phyloP scores from a whole-genome alignment of 768 basidiomycete species.

The Leucogyrophana mollusca region DNA sequence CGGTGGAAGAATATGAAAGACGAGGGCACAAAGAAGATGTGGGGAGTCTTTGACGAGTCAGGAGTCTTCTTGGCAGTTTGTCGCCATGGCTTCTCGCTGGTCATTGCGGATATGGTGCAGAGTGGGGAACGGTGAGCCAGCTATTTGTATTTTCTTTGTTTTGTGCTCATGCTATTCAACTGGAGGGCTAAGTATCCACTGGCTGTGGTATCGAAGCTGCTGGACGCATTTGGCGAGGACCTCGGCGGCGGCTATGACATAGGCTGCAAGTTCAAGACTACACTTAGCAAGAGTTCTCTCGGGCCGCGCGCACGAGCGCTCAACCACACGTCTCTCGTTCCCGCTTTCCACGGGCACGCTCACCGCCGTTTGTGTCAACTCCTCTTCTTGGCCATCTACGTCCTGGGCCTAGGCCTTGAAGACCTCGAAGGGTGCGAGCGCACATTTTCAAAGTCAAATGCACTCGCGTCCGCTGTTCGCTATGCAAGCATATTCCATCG shows the following conservation, averaged over 20 bases:
- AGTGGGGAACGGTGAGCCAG: conserved; percentile 14
- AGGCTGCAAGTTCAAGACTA: conserved; percentile 15
- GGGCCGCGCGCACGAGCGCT: conserved; percentile 3
- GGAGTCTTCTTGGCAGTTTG: conserved; percentile 23
- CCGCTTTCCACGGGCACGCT: conserved; percentile 25
- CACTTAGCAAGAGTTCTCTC: conserved; percentile 10
- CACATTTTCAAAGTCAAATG: conserved; percentile 18
- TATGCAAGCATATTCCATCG: conserved; percentile 18
- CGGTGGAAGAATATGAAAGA: conserved; percentile 15
- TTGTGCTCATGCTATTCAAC: no score
- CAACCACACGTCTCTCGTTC: no score
- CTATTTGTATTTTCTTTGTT: no score
- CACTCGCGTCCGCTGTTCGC: conserved; percentile 7
- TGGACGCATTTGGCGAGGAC: conserved; percentile 8
- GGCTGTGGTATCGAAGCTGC: conserved; percentile 7
- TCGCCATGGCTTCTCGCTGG: conserved; percentile 18
- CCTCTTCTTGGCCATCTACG: conserved; percentile 11
- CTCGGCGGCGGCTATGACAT: conserved; percentile 26
- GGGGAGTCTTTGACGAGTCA: conserved; percentile 18
- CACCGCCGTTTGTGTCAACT: no score
- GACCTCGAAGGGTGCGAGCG: conserved; percentile 18
- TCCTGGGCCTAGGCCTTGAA: conserved; percentile 15
- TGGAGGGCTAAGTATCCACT: conserved; percentile 24
- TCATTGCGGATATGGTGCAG: conserved; percentile 20
- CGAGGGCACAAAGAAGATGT: conserved; percentile 12